phyloP scores from a whole-genome alignment of 192 early-diverging fungal species.

The Coemansia sp. region DNA sequence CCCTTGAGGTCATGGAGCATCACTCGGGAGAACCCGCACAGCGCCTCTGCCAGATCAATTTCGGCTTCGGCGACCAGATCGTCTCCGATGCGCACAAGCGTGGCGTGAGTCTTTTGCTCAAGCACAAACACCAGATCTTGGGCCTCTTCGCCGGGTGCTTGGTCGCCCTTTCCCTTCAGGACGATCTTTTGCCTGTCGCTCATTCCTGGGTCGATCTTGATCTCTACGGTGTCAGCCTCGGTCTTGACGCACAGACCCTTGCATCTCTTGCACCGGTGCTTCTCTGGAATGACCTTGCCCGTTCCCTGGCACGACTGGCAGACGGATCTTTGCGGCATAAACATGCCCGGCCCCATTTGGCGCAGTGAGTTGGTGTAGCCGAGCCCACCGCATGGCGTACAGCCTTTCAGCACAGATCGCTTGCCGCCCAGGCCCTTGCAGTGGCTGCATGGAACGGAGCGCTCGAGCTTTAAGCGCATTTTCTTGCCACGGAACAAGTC shows the following conservation, averaged over 20 bases:
- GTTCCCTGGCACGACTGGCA: constrained; percentile 70
- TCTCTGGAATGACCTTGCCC: constrained; percentile 84
- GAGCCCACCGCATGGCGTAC: constrained; percentile 36
- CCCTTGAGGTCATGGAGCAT: constrained; percentile 88
- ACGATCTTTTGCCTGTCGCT: constrained; percentile 85
- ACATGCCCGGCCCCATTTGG: constrained; percentile 41
- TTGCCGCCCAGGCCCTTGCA: constrained; percentile 55
- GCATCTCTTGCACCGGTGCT: constrained; percentile 93
- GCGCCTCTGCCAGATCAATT: constrained; percentile 87
- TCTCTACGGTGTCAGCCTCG: constrained; percentile 91
- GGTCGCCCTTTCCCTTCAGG: constrained; percentile 94
- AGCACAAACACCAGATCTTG: constrained; percentile 94
- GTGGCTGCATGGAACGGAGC: constrained; percentile 40
- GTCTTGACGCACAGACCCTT: constrained; percentile 82
- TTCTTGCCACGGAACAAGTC: constrained; percentile 78
- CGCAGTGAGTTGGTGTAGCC: constrained; percentile 27
- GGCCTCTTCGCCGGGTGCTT: constrained; percentile 86
- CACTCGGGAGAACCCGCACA: constrained; percentile 87
- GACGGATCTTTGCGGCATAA: constrained; percentile 75
- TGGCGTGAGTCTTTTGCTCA: constrained; percentile 77
- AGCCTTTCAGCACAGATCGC: constrained; percentile 44
- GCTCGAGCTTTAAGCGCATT: constrained; percentile 62
- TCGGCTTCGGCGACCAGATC: constrained; percentile 81
- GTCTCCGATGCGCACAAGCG: constrained; percentile 79
- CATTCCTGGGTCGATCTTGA: constrained; percentile 96